These are phyloP conservation scores for Penicillium bialowiezense DNA, from an alignment of 495 filamentous ascomycete species.

Conservation along the genomic window DNA sequence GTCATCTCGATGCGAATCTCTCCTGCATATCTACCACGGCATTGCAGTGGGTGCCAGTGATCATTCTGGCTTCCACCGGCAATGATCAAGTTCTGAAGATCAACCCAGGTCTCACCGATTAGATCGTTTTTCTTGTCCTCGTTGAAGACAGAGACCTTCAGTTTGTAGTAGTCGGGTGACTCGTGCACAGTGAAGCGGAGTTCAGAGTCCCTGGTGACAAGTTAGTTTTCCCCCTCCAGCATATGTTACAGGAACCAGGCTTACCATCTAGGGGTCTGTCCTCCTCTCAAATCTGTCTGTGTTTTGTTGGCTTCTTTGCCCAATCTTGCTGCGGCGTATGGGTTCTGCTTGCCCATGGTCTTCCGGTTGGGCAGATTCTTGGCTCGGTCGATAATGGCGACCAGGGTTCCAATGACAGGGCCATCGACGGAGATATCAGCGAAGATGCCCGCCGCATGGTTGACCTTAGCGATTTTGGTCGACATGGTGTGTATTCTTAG, in stretches of 20 bases:
- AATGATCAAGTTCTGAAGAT: constrained; percentile 75
- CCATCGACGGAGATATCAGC: constrained; percentile 95
- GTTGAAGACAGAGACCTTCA: constrained; percentile 96
- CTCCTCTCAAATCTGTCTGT: constrained; percentile 87
- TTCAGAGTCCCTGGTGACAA: constrained; percentile 82
- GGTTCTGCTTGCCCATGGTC: constrained; percentile 97
- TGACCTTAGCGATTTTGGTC: constrained; percentile 31
- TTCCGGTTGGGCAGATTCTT: constrained; percentile 97
- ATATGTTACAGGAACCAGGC: constrained; percentile 18
- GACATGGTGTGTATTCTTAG: constrained; percentile 23
- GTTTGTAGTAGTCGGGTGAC: constrained; percentile 87
- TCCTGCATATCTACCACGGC: constrained; percentile 89
- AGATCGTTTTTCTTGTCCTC: constrained; percentile 95
- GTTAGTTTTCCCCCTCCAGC: constrained; percentile 16
- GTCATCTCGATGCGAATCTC: constrained; percentile 94
- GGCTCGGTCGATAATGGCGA: constrained; percentile 84
- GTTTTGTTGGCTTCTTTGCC: constrained; percentile 99
- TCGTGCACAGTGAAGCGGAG: constrained; percentile 95
- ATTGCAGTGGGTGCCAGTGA: constrained; percentile 83
- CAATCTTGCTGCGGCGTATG: constrained; percentile 89
- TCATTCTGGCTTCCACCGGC: constrained; percentile 89
- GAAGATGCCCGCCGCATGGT: constrained; percentile 91
- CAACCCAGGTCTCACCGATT: constrained; percentile 90
- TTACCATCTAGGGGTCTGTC: constrained; percentile 94
- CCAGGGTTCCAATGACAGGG: constrained; percentile 88